phyloP scores from a whole-genome alignment of 1,284 basidiomycete genomes.

The Vanrija pseudolonga region DNA sequence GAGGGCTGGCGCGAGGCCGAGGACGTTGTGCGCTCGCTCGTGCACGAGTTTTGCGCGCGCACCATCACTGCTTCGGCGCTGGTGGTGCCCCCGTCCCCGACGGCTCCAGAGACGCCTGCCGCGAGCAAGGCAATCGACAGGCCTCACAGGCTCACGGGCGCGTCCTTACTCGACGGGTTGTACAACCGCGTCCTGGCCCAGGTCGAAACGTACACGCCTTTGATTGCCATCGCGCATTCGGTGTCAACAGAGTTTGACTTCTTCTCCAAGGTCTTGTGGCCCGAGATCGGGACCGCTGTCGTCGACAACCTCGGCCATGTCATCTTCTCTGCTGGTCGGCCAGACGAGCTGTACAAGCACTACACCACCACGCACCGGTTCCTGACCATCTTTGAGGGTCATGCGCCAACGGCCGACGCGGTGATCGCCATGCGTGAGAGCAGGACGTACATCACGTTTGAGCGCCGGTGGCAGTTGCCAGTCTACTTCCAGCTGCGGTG shows the following conservation, averaged over 20 bases:
- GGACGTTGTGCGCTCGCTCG: constrained; percentile 67
- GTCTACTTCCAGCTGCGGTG: constrained; percentile 98
- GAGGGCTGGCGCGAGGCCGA: constrained; percentile 80
- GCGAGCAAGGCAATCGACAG: constrained; percentile 18
- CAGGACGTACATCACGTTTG: constrained; percentile 67
- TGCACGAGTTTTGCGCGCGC: constrained; percentile 61
- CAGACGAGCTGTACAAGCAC: constrained; percentile 86
- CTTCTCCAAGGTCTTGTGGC: constrained; percentile 82
- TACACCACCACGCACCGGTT: constrained; percentile 80
- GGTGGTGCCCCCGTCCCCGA: constrained; percentile 18
- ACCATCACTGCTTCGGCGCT: constrained; percentile 31
- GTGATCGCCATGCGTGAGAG: constrained; percentile 69
- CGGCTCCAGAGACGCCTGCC: constrained; percentile 25
- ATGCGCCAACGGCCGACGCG: constrained; percentile 70
- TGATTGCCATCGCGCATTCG: constrained; percentile 72
- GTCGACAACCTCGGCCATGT: constrained; percentile 75
- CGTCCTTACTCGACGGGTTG: constrained; percentile 57
- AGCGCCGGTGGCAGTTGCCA: constrained; percentile 87
- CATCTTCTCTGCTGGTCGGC: constrained; percentile 85
- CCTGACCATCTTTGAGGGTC: constrained; percentile 73
- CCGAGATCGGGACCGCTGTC: constrained; percentile 70
- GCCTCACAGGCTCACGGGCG: background rate
- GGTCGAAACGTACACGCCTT: constrained; percentile 62
- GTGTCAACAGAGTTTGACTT: constrained; percentile 64
- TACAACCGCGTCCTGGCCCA: constrained; percentile 82